Base-by-base conservation (phyloP, 2,329 filamentous ascomycete genomes). In the Aureobasidium zeae region DNA sequence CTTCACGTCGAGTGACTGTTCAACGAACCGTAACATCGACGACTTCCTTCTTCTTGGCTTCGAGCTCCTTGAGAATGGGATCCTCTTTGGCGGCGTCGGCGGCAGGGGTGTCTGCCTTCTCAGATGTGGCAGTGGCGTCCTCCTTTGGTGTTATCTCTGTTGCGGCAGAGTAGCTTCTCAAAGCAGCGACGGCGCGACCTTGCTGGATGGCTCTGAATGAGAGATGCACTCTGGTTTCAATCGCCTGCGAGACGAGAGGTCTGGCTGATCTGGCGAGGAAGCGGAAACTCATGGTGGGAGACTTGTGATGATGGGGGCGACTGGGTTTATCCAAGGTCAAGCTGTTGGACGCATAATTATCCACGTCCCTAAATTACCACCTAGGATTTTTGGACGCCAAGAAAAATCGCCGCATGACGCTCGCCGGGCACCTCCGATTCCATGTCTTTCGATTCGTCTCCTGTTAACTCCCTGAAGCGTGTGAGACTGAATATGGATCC, bases 11-110 rank as follows among this genome's bases (percentile, higher is more conserved):
- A 4, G 19, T 35, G 3, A 28, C 25, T 17, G 9, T 24, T 44
- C 38, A 24, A 51, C 58, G 45, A 69, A 94, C 89, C 80, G 95
- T 96, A 66, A 93, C 75, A 36, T 95, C 87, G 50, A 83, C 60
- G 31, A 77, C 72, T 62, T 87, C 82, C 64, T 76, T 79, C 55
- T 81, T 77, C 64, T 83, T 83, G 48, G 75, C 71, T 62, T 86
- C 81, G 4, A 86, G 62, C 63, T 86, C 77, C 62, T 79, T 79
- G 62, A 76, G 74, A 33, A 75, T 45, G 24, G 70, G 65, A 29
- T 63, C 55, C 28, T 58, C 60, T 44, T 65, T 51, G 17, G 51
- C 47, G 19, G 29, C 47, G 32, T 55, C 39, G 46, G 48, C 46
- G 43, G 41, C 46, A n/a, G n/a, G n/a, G 13, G 52, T 58, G 35